A percentile compares a stretch with the other conserved stretches of the same genome.
These are phyloP conservation scores for Ulvella scutata DNA, from an alignment of 139 green algal species.

Conservation along the genomic window DNA sequence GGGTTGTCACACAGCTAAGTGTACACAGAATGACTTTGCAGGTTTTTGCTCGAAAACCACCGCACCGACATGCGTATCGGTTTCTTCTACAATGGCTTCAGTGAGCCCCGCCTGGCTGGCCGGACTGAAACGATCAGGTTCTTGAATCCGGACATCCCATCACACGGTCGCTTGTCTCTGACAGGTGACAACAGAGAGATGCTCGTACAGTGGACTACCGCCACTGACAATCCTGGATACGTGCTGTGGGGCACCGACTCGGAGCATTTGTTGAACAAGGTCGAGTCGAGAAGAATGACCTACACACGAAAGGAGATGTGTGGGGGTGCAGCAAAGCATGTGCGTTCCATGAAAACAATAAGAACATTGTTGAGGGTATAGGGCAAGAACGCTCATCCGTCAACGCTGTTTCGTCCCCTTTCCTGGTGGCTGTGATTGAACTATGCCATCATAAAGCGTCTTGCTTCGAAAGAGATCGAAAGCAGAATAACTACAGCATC, in stretches of 20 bases:
- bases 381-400: no score
- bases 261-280: conserved; percentile 7
- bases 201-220: conserved; percentile 39
- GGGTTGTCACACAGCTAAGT: no score
- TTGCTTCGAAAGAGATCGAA: no score
- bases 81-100: conserved; percentile 25
- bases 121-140: conserved; percentile 12
- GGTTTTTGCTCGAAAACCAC: conserved; percentile 48
- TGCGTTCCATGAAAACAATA: not conserved
- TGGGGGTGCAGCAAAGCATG: conserved; percentile 21
- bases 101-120: conserved; percentile 12
- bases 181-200: conserved; percentile 30
- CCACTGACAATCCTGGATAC: conserved; percentile 9
- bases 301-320: conserved; percentile 41
- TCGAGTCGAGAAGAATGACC: conserved; percentile 11
- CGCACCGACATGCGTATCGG: conserved; percentile 22
- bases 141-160: conserved; percentile 8
- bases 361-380: no score
- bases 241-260: conserved; percentile 22
- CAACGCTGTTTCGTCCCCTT: no score
- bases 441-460: no score
- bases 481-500: no score
- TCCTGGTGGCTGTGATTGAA: no score
- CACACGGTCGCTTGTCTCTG: conserved; percentile 24
- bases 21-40: conserved; percentile 11